These are phyloP conservation scores for Diaporthe australafricana DNA, from an alignment of 2,329 filamentous ascomycete genomes.

Conservation along the genomic window DNA sequence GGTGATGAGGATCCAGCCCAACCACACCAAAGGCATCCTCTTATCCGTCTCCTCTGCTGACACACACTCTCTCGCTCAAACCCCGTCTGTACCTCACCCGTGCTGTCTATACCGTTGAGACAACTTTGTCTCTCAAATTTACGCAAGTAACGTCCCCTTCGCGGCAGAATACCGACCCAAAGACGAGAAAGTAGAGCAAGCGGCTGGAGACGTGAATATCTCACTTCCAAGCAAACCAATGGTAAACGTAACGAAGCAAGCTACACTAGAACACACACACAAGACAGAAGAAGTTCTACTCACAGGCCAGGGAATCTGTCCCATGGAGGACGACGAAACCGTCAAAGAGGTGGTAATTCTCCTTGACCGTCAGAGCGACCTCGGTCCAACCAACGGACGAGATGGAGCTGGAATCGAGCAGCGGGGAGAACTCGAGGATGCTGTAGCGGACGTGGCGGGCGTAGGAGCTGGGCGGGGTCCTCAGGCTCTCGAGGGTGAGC, in stretches of 20 bases:
- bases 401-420: slow-evolving; percentile 92
- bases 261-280: background rate
- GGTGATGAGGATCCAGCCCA: background rate
- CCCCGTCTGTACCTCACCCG: too few species aligned
- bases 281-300: background rate
- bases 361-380: slow-evolving; percentile 81
- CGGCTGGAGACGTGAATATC: background rate
- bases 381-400: slow-evolving; percentile 87
- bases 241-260: too few species aligned
- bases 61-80: background rate
- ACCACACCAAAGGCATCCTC: background rate
- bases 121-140: background rate
- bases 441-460: slow-evolving; percentile 85
- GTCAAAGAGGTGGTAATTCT: slow-evolving; percentile 90
- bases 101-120: background rate
- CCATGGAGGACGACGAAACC: slow-evolving; percentile 93
- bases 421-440: slow-evolving; percentile 84
- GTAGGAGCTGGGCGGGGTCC: slow-evolving; percentile 85
- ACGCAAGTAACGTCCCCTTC: background rate
- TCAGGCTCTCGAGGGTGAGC: slow-evolving; percentile 72
- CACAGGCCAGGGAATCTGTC: slow-evolving; percentile 84
- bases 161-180: too few species aligned
- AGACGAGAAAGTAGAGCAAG: background rate
- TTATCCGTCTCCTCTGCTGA: background rate
- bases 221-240: background rate